Percentiles rank a stretch among this genome's conserved stretches.
Evolutionary conservation across 2,329 filamentous ascomycete species (phyloP).

Genomic region (Spiromastix sp.): DNA sequence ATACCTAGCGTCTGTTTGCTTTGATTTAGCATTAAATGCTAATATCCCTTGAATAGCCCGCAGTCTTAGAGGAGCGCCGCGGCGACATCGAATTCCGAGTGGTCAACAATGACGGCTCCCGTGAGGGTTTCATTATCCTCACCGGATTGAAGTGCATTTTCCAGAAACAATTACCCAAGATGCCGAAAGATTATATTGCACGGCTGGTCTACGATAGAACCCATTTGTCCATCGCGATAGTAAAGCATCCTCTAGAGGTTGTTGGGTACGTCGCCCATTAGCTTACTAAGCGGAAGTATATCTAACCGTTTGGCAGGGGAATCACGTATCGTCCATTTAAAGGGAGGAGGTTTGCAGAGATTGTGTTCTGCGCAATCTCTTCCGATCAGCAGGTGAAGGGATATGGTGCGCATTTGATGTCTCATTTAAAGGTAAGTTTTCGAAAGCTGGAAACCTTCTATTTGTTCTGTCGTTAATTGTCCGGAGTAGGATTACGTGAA

Average conservation of each 20-base stretch:
- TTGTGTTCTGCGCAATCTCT: slow-evolving; percentile 96
- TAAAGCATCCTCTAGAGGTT: slow-evolving; percentile 93
- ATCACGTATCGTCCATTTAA: slow-evolving; percentile 96
- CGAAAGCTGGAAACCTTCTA: background rate
- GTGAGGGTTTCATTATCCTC: slow-evolving; percentile 84
- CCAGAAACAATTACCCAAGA: slow-evolving; percentile 95
- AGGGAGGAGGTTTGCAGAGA: slow-evolving; percentile 86
- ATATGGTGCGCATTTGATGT: slow-evolving; percentile 96
- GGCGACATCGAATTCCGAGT: slow-evolving; percentile 95
- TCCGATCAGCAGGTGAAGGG: slow-evolving; percentile 98
- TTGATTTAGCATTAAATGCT: slow-evolving; percentile 16
- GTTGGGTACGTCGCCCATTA: slow-evolving; percentile 46
- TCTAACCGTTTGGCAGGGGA: slow-evolving; percentile 47
- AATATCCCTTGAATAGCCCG: slow-evolving; percentile 46
- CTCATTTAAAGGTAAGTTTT: slow-evolving; percentile 64
- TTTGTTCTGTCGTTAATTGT: slow-evolving; percentile 8
- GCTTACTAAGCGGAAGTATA: background rate
- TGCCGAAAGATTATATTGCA: slow-evolving; percentile 99
- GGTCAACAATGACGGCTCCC: slow-evolving; percentile 87
- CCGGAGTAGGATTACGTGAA: slow-evolving; percentile 70
- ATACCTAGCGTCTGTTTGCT: background rate
- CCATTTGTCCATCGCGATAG: slow-evolving; percentile 91
- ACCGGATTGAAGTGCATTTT: slow-evolving; percentile 97
- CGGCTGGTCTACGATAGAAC: slow-evolving; percentile 95
- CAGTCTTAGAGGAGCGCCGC: slow-evolving; percentile 84